These are phyloP conservation scores for Talaromyces sp. DNA, from an alignment of 2,329 filamentous ascomycete species.

Conservation along the genomic window DNA sequence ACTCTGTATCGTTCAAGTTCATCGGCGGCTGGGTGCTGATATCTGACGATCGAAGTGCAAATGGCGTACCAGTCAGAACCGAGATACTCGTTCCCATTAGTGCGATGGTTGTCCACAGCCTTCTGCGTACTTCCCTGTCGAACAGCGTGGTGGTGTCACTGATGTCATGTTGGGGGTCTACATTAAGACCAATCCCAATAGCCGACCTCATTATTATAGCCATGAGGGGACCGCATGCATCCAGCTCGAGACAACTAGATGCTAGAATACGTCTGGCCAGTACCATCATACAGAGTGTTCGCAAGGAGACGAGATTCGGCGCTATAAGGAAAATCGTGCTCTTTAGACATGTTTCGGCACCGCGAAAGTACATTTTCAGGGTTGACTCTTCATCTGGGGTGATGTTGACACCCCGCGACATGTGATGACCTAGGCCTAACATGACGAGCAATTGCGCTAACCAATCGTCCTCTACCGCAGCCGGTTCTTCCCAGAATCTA, in stretches of 20 bases:
- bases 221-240: slow-evolving; percentile 23
- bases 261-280: slow-evolving; percentile 21
- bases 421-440: slow-evolving; percentile 20
- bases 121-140: slow-evolving; percentile 48
- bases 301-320: slow-evolving; percentile 21
- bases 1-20: slow-evolving; percentile 51
- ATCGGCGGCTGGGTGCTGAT: slow-evolving; percentile 50
- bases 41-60: slow-evolving; percentile 40
- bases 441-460: slow-evolving; percentile 22
- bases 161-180: slow-evolving; percentile 32
- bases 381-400: slow-evolving; percentile 10
- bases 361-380: slow-evolving; percentile 17
- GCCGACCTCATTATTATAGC: slow-evolving; percentile 49
- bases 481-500: slow-evolving; percentile 29
- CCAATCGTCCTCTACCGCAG: slow-evolving; percentile 20
- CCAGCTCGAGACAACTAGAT: slow-evolving; percentile 21
- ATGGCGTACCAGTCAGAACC: slow-evolving; percentile 54
- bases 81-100: slow-evolving; percentile 56
- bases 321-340: slow-evolving; percentile 20
- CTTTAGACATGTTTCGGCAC: slow-evolving; percentile 21
- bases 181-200: slow-evolving; percentile 53
- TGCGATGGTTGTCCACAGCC: slow-evolving; percentile 56
- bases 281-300: slow-evolving; percentile 23
- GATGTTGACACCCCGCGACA: slow-evolving; percentile 8
- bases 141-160: slow-evolving; percentile 31